A percentile compares a stretch with the other conserved stretches of the same genome.
These are phyloP conservation scores for Persicaria tinctoria DNA, from an alignment of 148 eudicot genomes.

Conservation along the genomic window DNA sequence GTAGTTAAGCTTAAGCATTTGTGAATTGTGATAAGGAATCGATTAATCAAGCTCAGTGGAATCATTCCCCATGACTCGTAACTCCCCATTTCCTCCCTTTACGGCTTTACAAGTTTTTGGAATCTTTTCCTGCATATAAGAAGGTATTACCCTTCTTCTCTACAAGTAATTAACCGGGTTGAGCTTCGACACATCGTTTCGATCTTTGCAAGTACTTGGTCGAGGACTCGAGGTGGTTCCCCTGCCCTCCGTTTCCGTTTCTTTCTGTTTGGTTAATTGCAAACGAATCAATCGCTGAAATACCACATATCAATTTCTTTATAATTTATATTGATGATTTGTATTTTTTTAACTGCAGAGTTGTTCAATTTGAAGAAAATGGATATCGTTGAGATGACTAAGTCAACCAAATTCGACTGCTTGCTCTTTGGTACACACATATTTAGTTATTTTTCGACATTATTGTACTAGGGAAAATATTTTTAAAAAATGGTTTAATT, in stretches of 20 bases:
- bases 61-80: not conserved
- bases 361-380: not conserved
- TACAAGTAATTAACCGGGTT: not conserved
- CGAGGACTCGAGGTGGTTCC: not conserved
- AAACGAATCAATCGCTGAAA: not conserved
- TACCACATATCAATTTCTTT: too few relatives aligned
- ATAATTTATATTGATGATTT: not conserved
- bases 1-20: not conserved
- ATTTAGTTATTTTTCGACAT: not conserved
- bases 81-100: not conserved
- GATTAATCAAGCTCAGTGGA: not conserved
- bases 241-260: not conserved
- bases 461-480: not conserved
- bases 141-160: not conserved
- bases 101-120: not conserved
- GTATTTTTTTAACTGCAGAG: not conserved
- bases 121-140: not conserved
- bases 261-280: not conserved
- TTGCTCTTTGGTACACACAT: conserved; percentile 62
- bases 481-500: not conserved
- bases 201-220: not conserved
- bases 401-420: conserved; percentile 49
- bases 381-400: not conserved
- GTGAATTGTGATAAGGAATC: not conserved
- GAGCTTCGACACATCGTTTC: not conserved